Conservation (phyloP, 2,329 filamentous ascomycete species). For the Fonsecaea nubica region DNA sequence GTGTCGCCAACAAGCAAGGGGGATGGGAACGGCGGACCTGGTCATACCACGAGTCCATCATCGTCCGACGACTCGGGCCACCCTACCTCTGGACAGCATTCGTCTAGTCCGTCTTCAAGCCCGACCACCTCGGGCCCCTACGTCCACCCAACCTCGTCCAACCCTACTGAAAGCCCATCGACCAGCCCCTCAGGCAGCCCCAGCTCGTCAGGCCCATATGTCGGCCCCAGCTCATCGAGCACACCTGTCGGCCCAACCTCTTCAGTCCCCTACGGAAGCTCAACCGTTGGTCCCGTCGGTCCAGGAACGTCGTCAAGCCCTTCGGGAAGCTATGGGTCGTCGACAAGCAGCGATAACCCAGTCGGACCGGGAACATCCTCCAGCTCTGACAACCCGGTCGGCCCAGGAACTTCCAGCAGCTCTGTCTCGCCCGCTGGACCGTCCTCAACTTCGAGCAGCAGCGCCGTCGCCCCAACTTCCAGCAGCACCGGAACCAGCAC, state of each 20-base stretch:
- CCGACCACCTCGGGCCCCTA: neutral
- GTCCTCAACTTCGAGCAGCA: constrained; percentile 3
- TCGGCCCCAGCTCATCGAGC: neutral
- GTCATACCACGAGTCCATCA: neutral
- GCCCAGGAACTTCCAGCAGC: constrained; percentile 4
- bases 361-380: neutral
- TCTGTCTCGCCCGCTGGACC: neutral
- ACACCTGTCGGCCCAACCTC: neutral
- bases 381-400: constrained; percentile 1
- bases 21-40: constrained; percentile 11
- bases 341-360: neutral
- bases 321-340: neutral
- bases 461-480: constrained; percentile 7
- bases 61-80: neutral
- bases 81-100: neutral
- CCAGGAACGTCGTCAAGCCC: neutral
- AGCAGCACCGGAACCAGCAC: neutral
- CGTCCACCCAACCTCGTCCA: neutral
- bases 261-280: neutral
- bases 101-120: neutral
- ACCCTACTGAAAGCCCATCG: neutral
- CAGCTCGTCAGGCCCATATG: neutral
- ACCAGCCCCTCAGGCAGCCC: neutral
- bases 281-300: neutral
- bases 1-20: constrained; percentile 11